These are phyloP conservation scores for Ustilago tritici DNA, from an alignment of 1,284 basidiomycete genomes.

Conservation along the genomic window DNA sequence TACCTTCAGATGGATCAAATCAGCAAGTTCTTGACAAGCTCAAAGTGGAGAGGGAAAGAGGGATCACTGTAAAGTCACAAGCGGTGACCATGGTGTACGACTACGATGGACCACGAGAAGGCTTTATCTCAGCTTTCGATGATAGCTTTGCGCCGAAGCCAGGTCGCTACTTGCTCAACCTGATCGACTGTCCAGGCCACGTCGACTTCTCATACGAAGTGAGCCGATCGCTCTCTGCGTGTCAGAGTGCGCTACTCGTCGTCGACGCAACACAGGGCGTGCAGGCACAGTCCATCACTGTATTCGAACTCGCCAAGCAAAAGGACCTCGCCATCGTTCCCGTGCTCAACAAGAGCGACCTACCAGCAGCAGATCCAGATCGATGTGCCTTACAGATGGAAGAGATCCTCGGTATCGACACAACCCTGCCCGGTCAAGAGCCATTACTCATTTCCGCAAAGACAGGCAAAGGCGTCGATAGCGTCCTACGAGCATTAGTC, in stretches of 20 bases:
- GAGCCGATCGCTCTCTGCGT: constrained; percentile 88
- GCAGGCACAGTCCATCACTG: constrained; percentile 96
- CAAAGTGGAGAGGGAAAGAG: constrained; percentile 94
- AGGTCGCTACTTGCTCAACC: constrained; percentile 78
- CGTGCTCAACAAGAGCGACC: constrained; percentile 87
- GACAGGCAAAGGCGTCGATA: constrained; percentile 83
- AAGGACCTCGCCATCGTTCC: constrained; percentile 85
- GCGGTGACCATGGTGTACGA: constrained; percentile 68
- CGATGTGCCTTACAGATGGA: constrained; percentile 52
- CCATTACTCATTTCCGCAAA: constrained; percentile 79
- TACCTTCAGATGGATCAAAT: constrained; percentile 61
- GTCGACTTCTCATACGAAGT: constrained; percentile 80
- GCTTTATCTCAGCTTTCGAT: constrained; percentile 44
- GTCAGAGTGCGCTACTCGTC: constrained; percentile 88
- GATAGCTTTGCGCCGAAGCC: constrained; percentile 40
- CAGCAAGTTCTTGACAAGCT: constrained; percentile 72
- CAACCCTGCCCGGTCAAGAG: constrained; percentile 38
- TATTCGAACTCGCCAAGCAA: constrained; percentile 85
- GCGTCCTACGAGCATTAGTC: constrained; percentile 83
- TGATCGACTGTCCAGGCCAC: constrained; percentile 88
- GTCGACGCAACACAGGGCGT: constrained; percentile 98
- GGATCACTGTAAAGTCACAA: constrained; percentile 81
- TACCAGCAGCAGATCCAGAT: constrained; percentile 53
- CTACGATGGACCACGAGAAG: constrained; percentile 38
- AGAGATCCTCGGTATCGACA: constrained; percentile 75